These are phyloP conservation scores for Avena eriantha DNA, from an alignment of 176 grass and related monocot species.

Conservation along the genomic window DNA sequence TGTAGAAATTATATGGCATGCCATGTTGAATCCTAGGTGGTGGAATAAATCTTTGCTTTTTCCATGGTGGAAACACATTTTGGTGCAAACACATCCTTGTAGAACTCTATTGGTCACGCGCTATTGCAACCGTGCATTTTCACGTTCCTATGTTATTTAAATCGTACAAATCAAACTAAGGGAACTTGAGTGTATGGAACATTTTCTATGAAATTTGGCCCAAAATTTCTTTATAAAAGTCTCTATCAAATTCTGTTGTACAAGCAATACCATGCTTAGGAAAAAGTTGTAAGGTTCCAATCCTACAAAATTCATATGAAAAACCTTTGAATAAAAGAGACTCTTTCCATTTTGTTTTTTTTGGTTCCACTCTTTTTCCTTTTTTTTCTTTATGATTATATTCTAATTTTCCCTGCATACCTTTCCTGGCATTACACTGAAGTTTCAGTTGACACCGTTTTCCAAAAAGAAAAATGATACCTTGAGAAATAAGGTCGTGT, in stretches of 20 bases:
- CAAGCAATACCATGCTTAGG: not conserved
- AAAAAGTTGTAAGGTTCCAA: not conserved
- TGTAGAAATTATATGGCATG: not conserved
- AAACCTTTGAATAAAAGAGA: not conserved
- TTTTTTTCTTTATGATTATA: not conserved
- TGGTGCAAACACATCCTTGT: not conserved
- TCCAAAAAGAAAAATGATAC: not conserved
- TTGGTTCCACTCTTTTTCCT: not conserved
- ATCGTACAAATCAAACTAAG: not conserved
- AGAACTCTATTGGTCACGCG: not conserved
- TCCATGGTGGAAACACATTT: not conserved
- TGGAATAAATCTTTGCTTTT: not conserved
- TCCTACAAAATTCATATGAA: not conserved
- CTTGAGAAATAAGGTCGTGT: not conserved
- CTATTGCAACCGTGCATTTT: not conserved
- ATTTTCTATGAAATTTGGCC: not conserved
- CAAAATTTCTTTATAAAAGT: not conserved
- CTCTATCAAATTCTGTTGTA: not conserved
- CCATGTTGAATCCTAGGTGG: not conserved
- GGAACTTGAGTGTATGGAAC: not conserved
- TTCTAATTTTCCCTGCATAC: not conserved
- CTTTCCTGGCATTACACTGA: not conserved
- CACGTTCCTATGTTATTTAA: not conserved
- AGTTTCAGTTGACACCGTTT: not conserved
- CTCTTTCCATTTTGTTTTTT: not conserved